Percentiles rank a stretch among this genome's conserved stretches.
Evolutionary conservation across 164 flowering plant genomes (phyloP).

Genomic region (Platanus orientalis): DNA sequence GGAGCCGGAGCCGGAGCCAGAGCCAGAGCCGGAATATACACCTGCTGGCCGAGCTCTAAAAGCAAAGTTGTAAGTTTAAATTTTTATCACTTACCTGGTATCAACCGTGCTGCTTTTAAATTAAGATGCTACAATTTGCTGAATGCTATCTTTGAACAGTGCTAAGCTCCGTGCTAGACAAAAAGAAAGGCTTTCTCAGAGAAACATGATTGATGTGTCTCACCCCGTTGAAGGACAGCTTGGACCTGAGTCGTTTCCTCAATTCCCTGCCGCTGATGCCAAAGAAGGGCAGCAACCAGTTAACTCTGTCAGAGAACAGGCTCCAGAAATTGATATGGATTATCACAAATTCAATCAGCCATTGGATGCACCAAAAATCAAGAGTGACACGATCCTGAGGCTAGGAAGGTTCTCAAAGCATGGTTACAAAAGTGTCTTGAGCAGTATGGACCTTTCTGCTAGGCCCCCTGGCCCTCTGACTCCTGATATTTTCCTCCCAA

Average conservation of each 20-base stretch:
- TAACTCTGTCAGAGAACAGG: constrained; percentile 29
- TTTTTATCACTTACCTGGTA: not conserved
- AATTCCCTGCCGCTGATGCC: constrained; percentile 13
- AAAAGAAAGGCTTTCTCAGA: constrained; percentile 73
- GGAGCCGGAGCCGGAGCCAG: constrained; percentile 56
- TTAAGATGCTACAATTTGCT: constrained; percentile 1
- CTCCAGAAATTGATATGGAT: constrained; percentile 31
- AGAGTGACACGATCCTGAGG: constrained; percentile 27
- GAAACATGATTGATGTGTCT: constrained; percentile 35
- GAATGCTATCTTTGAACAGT: constrained; percentile 35
- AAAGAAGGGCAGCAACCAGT: constrained; percentile 24
- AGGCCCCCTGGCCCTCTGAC: constrained; percentile 23
- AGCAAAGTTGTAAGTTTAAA: constrained; percentile 68
- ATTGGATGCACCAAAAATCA: constrained; percentile 32
- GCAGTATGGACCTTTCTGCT: constrained; percentile 39
- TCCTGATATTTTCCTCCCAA: constrained; percentile 31
- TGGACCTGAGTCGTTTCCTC: constrained; percentile 26
- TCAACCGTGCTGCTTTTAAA: not conserved
- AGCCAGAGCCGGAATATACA: constrained; percentile 75
- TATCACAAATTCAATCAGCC: constrained; percentile 23
- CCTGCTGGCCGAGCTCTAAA: constrained; percentile 91
- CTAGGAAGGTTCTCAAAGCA: constrained; percentile 32
- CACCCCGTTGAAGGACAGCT: constrained; percentile 20
- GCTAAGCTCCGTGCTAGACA: constrained; percentile 84
- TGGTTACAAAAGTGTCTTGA: constrained; percentile 19